These are phyloP conservation scores for Beta lomatogona DNA, from an alignment of 179 eudicot genomes.

Conservation along the genomic window DNA sequence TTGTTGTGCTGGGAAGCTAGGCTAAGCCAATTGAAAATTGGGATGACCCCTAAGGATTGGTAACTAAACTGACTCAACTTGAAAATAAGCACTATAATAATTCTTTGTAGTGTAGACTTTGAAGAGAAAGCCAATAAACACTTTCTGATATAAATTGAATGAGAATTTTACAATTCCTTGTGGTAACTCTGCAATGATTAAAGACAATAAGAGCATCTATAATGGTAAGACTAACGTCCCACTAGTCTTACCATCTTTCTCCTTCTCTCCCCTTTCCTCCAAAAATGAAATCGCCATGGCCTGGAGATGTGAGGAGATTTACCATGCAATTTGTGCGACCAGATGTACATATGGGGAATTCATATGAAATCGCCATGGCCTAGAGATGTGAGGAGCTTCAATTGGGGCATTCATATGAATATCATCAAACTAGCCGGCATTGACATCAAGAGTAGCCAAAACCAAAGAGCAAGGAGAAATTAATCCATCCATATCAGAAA, in stretches of 20 bases:
- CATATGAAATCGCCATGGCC: background rate
- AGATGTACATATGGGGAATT: no score
- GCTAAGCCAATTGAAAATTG: background rate
- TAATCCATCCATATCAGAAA: background rate
- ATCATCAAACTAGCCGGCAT: background rate
- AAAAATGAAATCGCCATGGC: background rate
- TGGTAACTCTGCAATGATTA: conserved; percentile 4
- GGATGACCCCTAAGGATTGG: background rate
- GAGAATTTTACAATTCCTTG: conserved; percentile 1
- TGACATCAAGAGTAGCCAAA: background rate
- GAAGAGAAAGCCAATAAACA: background rate
- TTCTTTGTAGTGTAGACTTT: background rate
- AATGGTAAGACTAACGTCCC: no score
- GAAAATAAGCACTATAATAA: background rate
- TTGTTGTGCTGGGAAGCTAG: background rate
- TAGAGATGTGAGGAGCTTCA: background rate
- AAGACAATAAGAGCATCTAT: background rate
- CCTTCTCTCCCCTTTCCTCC: no score
- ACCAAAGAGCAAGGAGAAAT: background rate
- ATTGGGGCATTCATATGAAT: background rate
- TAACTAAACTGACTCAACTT: background rate
- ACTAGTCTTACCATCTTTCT: background rate
- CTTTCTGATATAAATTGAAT: background rate
- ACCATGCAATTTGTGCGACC: no score
- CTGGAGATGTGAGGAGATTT: no score